Base-by-base conservation (phyloP, 2,329 filamentous ascomycete genomes). In the Colletotrichum destructivum region DNA sequence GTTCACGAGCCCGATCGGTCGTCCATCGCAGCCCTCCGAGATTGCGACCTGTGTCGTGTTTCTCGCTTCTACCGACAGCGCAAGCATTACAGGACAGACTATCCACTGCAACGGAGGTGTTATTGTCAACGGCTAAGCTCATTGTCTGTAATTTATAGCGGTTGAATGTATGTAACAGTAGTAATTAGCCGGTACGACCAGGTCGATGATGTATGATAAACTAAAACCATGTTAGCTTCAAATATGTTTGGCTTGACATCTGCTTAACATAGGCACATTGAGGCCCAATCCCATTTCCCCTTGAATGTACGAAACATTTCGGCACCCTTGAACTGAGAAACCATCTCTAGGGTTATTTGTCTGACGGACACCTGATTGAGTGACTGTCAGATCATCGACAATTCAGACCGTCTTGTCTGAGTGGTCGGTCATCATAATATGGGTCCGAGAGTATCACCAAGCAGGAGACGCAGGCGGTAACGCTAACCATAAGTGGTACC, bases 41-140 rank as follows among this genome's bases (percentile, higher is more conserved):
- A 92, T 96, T 73, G 94, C 93, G 0, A 92, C 93, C 0, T 94
- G 92, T 77, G 93, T 95, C 69, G 93, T 96, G 4, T 96, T 96
- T 81, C 83, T 97, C 74, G 94, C 94, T 0, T 92, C 90, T 62
- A 84, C 87, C 71, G 94, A 96, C 79, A 94, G 92, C 78, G 91
- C 89, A 59, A 91, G 90, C 73, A 90, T 96, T 56, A 92, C 89
- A 64, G 94, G 94, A 2, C 94, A 96, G 84, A 86, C 83, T 0
- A 84, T 88, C 13, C 86, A 88, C 77, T 88, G 85, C 80, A 88
- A 88, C 60, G 86, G 86, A 1, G 86, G 87, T 6, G 78, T 77
- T 5, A 75, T 88, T 52, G 85, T 88, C 38, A 87, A 86, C 72
- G 85, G 87, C 31, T 88, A 78, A 80, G 60, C 4, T 16, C 44